Evolutionary conservation across 331 rosid species (phyloP).

Genomic region (Rosa hybrid): DNA sequence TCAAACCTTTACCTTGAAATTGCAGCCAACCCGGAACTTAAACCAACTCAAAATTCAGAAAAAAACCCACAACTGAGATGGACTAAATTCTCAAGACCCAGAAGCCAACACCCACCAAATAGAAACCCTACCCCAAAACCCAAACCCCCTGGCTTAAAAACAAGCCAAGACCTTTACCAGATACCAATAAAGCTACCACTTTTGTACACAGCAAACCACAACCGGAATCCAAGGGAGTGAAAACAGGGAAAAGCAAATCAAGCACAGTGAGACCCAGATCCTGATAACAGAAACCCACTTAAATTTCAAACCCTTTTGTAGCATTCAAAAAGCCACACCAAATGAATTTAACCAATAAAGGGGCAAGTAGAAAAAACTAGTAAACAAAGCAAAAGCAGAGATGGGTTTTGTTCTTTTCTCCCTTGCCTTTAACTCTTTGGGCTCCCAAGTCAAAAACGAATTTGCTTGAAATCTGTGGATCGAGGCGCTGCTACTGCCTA

Average conservation of each 20-base stretch:
- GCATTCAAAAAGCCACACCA: conserved; percentile 28
- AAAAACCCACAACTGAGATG: conserved; percentile 8
- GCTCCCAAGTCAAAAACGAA: conserved; percentile 53
- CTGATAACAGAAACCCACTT: conserved; percentile 35
- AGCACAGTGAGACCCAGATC: conserved; percentile 49
- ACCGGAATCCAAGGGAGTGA: conserved; percentile 75
- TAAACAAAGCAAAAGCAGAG: conserved; percentile 17
- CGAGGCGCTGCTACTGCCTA: conserved; percentile 19
- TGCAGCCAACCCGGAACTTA: conserved; percentile 4
- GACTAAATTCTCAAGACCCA: conserved; percentile 14
- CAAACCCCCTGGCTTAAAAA: conserved; percentile 32
- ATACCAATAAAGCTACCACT: conserved; percentile 66
- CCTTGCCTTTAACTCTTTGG: conserved; percentile 28
- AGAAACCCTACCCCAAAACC: background rate
- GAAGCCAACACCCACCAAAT: conserved; percentile 23
- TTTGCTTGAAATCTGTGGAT: conserved; percentile 40
- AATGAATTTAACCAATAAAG: background rate
- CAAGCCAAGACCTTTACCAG: conserved; percentile 39
- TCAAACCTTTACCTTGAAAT: conserved; percentile 14
- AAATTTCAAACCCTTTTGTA: conserved; percentile 26
- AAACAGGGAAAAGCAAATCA: conserved; percentile 47
- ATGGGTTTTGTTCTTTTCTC: background rate
- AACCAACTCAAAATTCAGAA: background rate
- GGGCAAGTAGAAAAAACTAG: background rate
- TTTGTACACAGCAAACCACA: conserved; percentile 36